Conservation (phyloP, 2,329 filamentous ascomycete species). For the Aureobasidium uvarum region DNA sequence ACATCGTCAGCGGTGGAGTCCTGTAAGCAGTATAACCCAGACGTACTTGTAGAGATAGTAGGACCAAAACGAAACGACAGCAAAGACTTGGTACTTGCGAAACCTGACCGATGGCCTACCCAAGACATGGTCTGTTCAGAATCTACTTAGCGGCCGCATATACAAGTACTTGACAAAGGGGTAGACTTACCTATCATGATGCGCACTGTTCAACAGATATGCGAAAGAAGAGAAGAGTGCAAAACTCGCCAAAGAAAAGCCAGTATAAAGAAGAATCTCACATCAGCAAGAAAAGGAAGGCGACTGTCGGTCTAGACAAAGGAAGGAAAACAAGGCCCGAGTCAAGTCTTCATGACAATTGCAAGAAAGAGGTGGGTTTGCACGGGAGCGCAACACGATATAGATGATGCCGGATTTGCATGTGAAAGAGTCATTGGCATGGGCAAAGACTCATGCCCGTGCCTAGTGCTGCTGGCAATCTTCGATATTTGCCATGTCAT, state of each 20-base stretch:
- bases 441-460: not conserved
- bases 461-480: conserved; percentile 5
- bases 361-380: not conserved
- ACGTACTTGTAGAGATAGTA: conserved; percentile 72
- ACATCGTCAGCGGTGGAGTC: conserved; percentile 31
- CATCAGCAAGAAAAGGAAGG: not conserved
- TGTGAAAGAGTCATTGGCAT: conserved; percentile 15
- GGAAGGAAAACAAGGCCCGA: conserved; percentile 5
- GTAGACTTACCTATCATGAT: conserved; percentile 22
- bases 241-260: not conserved
- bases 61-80: conserved; percentile 89
- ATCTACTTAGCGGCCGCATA: not conserved
- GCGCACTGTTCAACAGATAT: conserved; percentile 3
- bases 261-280: not conserved
- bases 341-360: conserved; percentile 14
- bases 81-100: conserved; percentile 86
- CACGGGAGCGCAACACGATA: not conserved
- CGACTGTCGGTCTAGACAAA: not conserved
- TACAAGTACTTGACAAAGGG: not conserved
- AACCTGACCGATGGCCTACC: conserved; percentile 89
- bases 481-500: conserved; percentile 16
- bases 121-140: conserved; percentile 72
- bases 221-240: not conserved
- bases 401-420: not conserved
- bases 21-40: conserved; percentile 25